Conservation (phyloP, 2,329 filamentous ascomycete species). For the Sclerotinia minor region DNA sequence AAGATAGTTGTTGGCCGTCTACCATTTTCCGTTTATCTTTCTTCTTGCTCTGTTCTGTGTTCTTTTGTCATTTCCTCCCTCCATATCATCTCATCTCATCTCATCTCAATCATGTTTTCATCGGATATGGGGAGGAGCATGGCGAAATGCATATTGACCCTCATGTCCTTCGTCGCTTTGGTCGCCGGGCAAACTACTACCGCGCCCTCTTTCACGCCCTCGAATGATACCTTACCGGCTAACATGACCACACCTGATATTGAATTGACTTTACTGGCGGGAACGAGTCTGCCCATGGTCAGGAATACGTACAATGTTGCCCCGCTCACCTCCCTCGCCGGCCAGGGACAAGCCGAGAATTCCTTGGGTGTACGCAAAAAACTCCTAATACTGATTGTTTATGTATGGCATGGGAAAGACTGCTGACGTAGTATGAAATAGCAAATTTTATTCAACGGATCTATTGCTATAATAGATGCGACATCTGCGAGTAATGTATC, state of each 20-base stretch:
- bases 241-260: conserved; percentile 29
- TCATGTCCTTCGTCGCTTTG: conserved; percentile 30
- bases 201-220: conserved; percentile 31
- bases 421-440: conserved; percentile 18
- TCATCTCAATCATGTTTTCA: conserved; percentile 33
- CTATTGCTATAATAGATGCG: conserved; percentile 22
- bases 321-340: conserved; percentile 35
- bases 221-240: conserved; percentile 34
- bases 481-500: conserved; percentile 25
- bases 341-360: conserved; percentile 30
- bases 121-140: conserved; percentile 36
- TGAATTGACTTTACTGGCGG: conserved; percentile 26
- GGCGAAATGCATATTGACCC: conserved; percentile 28
- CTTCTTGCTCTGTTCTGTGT: not conserved
- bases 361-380: conserved; percentile 31
- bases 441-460: conserved; percentile 26
- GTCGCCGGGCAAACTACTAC: conserved; percentile 31
- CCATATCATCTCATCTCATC: not conserved
- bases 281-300: conserved; percentile 25
- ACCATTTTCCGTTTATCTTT: not conserved
- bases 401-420: not conserved
- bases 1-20: not conserved
- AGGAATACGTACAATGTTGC: conserved; percentile 33
- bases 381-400: not conserved
- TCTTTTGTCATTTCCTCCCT: conserved; percentile 10